Percentiles rank a stretch among this genome's conserved stretches.
These are phyloP conservation scores for Podosphaera xanthii DNA, from an alignment of 2,329 filamentous ascomycete species.

Conservation along the genomic window DNA sequence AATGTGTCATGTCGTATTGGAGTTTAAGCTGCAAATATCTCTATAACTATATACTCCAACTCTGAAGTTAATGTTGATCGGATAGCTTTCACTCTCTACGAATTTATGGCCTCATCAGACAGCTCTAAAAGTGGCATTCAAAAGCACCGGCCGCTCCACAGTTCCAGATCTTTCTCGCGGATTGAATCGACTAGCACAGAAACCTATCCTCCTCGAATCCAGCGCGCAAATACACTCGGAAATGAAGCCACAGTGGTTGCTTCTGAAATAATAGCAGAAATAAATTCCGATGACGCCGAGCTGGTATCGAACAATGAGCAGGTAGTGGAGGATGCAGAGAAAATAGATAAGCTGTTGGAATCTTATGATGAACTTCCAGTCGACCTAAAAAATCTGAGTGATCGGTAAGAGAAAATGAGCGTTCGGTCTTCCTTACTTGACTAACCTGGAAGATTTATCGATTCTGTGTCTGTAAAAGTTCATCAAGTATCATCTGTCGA, in stretches of 20 bases:
- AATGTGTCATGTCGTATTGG: not conserved
- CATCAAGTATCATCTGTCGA: slow-evolving; percentile 67
- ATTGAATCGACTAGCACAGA: slow-evolving; percentile 13
- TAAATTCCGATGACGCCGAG: slow-evolving; percentile 17
- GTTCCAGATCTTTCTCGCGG: slow-evolving; percentile 20
- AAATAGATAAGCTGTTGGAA: slow-evolving; percentile 10
- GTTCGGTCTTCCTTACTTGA: not conserved
- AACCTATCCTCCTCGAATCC: slow-evolving; percentile 6
- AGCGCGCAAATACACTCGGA: slow-evolving; percentile 14
- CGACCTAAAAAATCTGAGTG: slow-evolving; percentile 72
- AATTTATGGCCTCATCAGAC: slow-evolving; percentile 13
- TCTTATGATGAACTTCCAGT: slow-evolving; percentile 80
- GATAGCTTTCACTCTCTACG: not conserved
- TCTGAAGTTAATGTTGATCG: not conserved
- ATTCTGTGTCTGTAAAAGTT: slow-evolving; percentile 69
- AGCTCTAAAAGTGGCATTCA: slow-evolving; percentile 9
- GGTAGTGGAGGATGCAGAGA: slow-evolving; percentile 8
- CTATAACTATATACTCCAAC: not conserved
- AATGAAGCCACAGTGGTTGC: slow-evolving; percentile 7
- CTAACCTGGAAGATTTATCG: slow-evolving; percentile 48
- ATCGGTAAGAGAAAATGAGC: slow-evolving; percentile 28
- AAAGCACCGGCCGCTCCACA: slow-evolving; percentile 15
- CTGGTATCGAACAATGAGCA: slow-evolving; percentile 18
- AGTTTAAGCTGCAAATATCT: not conserved
- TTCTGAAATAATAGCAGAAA: slow-evolving; percentile 6